phyloP scores from a whole-genome alignment of 1,139 yeast species.

The Pichia terricola region DNA sequence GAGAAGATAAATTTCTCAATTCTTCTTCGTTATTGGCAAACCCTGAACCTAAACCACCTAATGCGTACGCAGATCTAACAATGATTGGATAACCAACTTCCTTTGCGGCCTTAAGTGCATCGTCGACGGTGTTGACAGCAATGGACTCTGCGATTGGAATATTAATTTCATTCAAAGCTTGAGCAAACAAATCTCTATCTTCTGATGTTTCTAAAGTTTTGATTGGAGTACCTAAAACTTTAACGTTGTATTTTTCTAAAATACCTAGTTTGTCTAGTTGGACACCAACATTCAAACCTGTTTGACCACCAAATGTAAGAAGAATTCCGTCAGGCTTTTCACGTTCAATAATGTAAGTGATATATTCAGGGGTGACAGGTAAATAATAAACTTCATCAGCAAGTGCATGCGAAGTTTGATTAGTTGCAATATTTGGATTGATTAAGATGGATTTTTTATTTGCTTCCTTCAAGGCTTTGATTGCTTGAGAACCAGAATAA shows the following conservation, averaged over 20 bases:
- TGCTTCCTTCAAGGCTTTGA: slow-evolving; percentile 89
- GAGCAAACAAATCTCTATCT: slow-evolving; percentile 92
- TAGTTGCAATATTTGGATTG: slow-evolving; percentile 96
- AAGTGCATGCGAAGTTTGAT: slow-evolving; percentile 90
- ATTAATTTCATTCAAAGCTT: slow-evolving; percentile 85
- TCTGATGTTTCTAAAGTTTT: slow-evolving; percentile 91
- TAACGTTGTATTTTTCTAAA: slow-evolving; percentile 80
- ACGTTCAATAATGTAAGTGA: slow-evolving; percentile 85
- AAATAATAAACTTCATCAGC: slow-evolving; percentile 93
- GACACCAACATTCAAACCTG: slow-evolving; percentile 93
- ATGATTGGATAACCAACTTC: slow-evolving; percentile 90
- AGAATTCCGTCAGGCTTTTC: slow-evolving; percentile 95
- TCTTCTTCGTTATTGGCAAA: slow-evolving; percentile 81
- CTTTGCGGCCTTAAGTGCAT: slow-evolving; percentile 81
- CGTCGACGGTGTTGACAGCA: slow-evolving; percentile 90
- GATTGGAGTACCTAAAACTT: slow-evolving; percentile 95
- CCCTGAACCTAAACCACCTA: slow-evolving; percentile 98
- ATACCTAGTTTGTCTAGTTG: slow-evolving; percentile 90
- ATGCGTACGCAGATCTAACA: slow-evolving; percentile 94
- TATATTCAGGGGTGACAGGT: slow-evolving; percentile 95
- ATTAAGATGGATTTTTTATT: slow-evolving; percentile 76
- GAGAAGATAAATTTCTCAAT: slow-evolving; percentile 77
- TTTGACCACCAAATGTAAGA: slow-evolving; percentile 97
- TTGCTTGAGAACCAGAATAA: slow-evolving; percentile 96
- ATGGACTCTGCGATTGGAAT: slow-evolving; percentile 95